A percentile compares a stretch with the other conserved stretches of the same genome.
These are phyloP conservation scores for Penicillium samsonianum DNA, from an alignment of 495 filamentous ascomycete genomes.

Conservation along the genomic window DNA sequence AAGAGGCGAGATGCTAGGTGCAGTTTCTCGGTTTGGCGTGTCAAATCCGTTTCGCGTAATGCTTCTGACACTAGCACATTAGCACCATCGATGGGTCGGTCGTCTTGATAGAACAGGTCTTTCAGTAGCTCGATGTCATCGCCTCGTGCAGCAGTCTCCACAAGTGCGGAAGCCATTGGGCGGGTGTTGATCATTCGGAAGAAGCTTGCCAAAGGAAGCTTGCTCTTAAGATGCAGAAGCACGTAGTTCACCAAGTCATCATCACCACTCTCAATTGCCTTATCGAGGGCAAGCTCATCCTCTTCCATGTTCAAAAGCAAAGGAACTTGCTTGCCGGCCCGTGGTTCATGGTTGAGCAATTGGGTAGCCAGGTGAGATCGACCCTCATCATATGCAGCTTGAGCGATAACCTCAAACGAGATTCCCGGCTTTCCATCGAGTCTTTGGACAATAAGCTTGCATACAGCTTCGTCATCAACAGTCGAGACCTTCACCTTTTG, in stretches of 20 bases:
- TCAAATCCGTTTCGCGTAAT: conserved; percentile 61
- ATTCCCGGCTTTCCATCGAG: conserved; percentile 85
- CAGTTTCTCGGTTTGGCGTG: conserved; percentile 77
- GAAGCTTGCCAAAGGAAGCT: conserved; percentile 85
- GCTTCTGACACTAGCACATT: conserved; percentile 85
- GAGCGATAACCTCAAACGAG: conserved; percentile 90
- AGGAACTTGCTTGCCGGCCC: conserved; percentile 92
- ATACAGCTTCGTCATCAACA: conserved; percentile 86
- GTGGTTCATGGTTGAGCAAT: conserved; percentile 87
- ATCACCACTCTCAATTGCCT: conserved; percentile 94
- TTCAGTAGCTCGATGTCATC: conserved; percentile 85
- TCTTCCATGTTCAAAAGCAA: conserved; percentile 95
- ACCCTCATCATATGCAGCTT: conserved; percentile 94
- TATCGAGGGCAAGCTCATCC: conserved; percentile 92
- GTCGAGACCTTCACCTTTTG: conserved; percentile 86
- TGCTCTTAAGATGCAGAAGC: conserved; percentile 84
- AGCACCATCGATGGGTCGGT: conserved; percentile 85
- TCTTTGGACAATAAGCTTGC: conserved; percentile 81
- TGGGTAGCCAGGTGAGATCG: conserved; percentile 82
- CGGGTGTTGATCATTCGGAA: conserved; percentile 89
- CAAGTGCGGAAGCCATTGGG: conserved; percentile 83
- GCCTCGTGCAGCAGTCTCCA: conserved; percentile 76
- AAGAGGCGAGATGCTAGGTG: conserved; percentile 78
- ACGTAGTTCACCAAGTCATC: conserved; percentile 90
- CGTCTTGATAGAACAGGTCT: conserved; percentile 97